Conservation (phyloP, 192 early-diverging fungal genomes). For the Obelidium mucronatum region DNA sequence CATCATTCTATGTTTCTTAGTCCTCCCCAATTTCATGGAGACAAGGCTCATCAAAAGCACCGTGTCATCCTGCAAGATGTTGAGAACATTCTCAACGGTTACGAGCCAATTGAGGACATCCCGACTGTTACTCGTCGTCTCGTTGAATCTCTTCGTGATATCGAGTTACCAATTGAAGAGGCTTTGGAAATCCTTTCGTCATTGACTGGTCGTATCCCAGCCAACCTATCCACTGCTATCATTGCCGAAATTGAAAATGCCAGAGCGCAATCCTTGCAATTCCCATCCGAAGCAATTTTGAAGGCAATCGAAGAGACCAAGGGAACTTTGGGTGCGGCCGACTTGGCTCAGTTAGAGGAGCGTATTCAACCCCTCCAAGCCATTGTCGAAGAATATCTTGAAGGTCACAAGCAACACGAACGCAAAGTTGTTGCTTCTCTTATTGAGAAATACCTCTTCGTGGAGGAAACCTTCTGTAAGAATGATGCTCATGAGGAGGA, state of each 20-base stretch:
- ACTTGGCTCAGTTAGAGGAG: conserved; percentile 63
- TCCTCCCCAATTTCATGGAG: conserved; percentile 82
- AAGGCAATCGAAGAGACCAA: conserved; percentile 61
- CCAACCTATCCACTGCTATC: conserved; percentile 52
- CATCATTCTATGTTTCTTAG: conserved; percentile 46
- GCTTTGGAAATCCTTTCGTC: conserved; percentile 80
- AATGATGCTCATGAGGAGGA: conserved; percentile 79
- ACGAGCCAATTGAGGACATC: conserved; percentile 80
- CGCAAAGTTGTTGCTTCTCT: conserved; percentile 74
- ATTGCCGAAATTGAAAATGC: conserved; percentile 33
- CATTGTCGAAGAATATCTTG: conserved; percentile 73
- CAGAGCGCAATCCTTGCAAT: conserved; percentile 41
- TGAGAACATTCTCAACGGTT: conserved; percentile 85
- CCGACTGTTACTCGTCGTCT: conserved; percentile 76
- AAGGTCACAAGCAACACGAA: conserved; percentile 81
- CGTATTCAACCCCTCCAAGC: conserved; percentile 70
- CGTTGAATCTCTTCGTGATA: conserved; percentile 73
- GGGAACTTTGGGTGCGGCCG: conserved; percentile 57
- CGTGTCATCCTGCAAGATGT: conserved; percentile 65
- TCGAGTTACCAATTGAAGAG: conserved; percentile 88
- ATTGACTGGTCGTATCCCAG: conserved; percentile 86
- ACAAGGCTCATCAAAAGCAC: conserved; percentile 89
- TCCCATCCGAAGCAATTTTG: conserved; percentile 77
- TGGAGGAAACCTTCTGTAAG: conserved; percentile 79
- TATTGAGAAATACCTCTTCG: conserved; percentile 84